Conservation (phyloP, 108 stramenopile species). For the Pseudonitzschia pungens region DNA sequence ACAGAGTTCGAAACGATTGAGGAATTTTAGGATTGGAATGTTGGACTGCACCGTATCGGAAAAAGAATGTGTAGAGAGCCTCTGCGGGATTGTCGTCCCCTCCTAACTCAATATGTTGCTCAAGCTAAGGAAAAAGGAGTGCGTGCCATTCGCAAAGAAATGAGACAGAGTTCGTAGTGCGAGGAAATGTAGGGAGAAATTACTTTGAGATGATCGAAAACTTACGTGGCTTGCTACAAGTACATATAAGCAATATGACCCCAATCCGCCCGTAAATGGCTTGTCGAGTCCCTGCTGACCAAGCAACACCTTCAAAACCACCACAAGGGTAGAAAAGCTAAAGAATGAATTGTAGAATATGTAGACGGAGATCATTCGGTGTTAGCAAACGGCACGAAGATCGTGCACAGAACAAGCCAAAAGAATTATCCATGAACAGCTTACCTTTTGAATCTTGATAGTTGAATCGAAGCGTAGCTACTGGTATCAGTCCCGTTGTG, state of each 20-base stretch:
- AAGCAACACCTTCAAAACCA: conserved; percentile 75
- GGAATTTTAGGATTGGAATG: not conserved
- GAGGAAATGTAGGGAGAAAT: no score
- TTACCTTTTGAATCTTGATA: conserved; percentile 63
- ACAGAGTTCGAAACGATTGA: not conserved
- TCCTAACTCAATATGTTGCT: conserved; percentile 47
- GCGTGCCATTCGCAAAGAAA: not conserved
- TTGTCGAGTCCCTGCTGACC: conserved; percentile 83
- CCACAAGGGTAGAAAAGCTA: conserved; percentile 70
- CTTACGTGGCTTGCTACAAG: conserved; percentile 80
- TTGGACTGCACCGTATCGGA: conserved; percentile 42
- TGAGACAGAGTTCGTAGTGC: no score
- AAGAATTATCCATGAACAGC: conserved; percentile 4
- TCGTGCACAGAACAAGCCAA: not conserved
- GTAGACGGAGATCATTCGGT: not conserved
- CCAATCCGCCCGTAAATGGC: conserved; percentile 92
- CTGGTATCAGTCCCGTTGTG: conserved; percentile 82
- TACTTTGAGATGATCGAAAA: conserved; percentile 8
- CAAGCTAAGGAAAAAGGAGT: conserved; percentile 12
- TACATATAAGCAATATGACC: conserved; percentile 88
- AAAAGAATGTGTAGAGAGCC: conserved; percentile 47
- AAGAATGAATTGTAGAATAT: conserved; percentile 7
- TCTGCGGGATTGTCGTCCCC: conserved; percentile 48
- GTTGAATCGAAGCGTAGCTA: conserved; percentile 55
- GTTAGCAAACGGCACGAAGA: not conserved